phyloP scores from a whole-genome alignment of 768 basidiomycete genomes.

The Lactarius pseudohatsudake region DNA sequence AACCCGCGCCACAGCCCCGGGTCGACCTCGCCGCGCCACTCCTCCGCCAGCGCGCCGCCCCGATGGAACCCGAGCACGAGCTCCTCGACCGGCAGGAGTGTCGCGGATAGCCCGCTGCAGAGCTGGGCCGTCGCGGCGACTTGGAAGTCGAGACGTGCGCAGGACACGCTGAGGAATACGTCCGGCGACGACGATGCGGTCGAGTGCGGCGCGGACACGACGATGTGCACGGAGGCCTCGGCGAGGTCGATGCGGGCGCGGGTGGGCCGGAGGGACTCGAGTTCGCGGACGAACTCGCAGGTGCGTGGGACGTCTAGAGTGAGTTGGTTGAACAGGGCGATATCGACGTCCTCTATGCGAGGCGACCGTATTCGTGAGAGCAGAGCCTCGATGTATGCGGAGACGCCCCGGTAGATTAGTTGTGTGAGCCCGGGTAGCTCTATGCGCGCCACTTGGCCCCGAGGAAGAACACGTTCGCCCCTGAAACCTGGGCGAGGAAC shows the following conservation, averaged over 20 bases:
- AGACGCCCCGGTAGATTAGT: constrained; percentile 17
- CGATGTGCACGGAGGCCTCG: constrained; percentile 1
- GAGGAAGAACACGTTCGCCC: constrained; percentile 2
- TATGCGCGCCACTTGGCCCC: not conserved
- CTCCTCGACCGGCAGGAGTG: constrained; percentile 6
- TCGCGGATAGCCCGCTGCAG: not conserved
- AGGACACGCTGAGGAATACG: constrained; percentile 8
- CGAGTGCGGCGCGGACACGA: not conserved
- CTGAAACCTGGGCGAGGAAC: constrained; percentile 17
- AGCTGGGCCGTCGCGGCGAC: constrained; percentile 14
- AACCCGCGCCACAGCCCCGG: constrained; percentile 13
- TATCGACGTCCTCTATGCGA: constrained; percentile 13
- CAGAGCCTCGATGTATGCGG: constrained; percentile 18
- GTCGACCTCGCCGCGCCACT: constrained; percentile 10
- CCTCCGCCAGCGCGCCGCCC: not conserved
- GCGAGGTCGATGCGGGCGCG: constrained; percentile 14
- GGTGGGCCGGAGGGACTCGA: constrained; percentile 3
- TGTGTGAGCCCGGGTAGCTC: constrained; percentile 18
- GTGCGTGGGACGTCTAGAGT: constrained; percentile 9
- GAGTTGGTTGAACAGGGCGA: constrained; percentile 22
- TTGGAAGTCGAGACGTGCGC: constrained; percentile 18
- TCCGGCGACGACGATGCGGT: constrained; percentile 7
- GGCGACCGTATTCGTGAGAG: constrained; percentile 14
- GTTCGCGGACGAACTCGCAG: not conserved
- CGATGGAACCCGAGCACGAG: constrained; percentile 18